Evolutionary conservation across 768 basidiomycete genomes (phyloP).

Genomic region (Pilatotrama ljubarskyi): DNA sequence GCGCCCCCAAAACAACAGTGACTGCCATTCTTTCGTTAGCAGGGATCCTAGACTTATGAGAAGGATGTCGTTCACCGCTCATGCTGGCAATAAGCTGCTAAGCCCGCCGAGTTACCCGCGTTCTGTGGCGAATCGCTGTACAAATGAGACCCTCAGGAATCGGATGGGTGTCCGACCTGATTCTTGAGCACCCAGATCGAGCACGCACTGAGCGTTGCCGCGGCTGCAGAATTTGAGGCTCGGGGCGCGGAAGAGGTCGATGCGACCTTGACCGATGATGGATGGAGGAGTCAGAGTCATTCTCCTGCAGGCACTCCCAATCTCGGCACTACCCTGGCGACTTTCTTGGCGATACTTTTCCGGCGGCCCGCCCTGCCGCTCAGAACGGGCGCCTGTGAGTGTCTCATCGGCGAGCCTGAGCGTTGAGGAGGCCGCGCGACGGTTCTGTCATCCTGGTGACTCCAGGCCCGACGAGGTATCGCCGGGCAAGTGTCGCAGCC

Average conservation of each 20-base stretch:
- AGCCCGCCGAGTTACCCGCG: too few species aligned
- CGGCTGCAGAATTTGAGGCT: background rate
- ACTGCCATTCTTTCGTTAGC: conserved; percentile 32
- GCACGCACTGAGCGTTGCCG: background rate
- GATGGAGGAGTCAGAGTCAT: conserved; percentile 14
- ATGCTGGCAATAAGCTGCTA: background rate
- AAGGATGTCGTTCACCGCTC: background rate
- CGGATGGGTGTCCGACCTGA: background rate
- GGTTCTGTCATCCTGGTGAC: too few species aligned
- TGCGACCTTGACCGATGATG: background rate
- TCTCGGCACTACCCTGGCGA: too few species aligned
- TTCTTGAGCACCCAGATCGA: background rate
- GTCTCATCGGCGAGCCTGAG: too few species aligned
- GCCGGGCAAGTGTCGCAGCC: too few species aligned
- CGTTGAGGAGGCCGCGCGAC: too few species aligned
- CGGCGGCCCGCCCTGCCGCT: too few species aligned
- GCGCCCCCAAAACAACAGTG: conserved; percentile 81
- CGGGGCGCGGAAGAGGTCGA: background rate
- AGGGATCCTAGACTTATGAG: too few species aligned
- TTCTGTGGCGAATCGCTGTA: background rate
- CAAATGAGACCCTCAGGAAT: background rate
- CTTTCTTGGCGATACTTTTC: too few species aligned
- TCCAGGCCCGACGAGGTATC: too few species aligned
- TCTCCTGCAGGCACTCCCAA: conserved; percentile 1
- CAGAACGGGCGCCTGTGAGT: too few species aligned